These are phyloP conservation scores for Rhizopogon salebrosus DNA, from an alignment of 768 basidiomycete genomes.

Conservation along the genomic window DNA sequence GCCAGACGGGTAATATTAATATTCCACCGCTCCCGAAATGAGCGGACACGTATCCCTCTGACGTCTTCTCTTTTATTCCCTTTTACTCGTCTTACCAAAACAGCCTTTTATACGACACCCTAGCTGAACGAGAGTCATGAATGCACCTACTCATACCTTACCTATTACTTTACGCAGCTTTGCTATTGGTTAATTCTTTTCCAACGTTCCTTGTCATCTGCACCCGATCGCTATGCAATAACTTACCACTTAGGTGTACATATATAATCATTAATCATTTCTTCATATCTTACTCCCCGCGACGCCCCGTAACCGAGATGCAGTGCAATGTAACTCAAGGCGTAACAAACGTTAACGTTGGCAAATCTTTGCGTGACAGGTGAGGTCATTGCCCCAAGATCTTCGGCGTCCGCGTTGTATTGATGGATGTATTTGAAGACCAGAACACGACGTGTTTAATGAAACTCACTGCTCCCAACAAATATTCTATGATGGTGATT, in stretches of 20 bases:
- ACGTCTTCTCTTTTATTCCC: constrained; percentile 11
- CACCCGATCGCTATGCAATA: constrained; percentile 7
- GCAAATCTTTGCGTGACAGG: neutral
- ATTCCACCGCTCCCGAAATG: constrained; percentile 12
- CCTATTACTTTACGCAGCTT: neutral
- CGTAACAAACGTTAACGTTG: neutral
- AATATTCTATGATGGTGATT: too few relatives aligned
- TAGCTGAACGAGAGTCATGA: constrained; percentile 26
- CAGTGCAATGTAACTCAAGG: neutral
- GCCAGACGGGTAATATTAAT: constrained; percentile 3
- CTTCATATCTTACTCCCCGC: too few relatives aligned
- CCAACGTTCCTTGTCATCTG: neutral
- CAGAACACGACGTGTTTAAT: neutral
- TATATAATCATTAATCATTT: constrained; percentile 7
- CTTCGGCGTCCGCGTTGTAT: neutral
- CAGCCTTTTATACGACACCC: constrained; percentile 23
- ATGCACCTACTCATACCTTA: constrained; percentile 6
- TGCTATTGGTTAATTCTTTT: constrained; percentile 18
- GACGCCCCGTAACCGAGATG: neutral
- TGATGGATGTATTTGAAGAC: neutral
- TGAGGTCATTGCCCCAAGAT: neutral
- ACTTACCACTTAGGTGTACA: constrained; percentile 8
- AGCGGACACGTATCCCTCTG: constrained; percentile 11
- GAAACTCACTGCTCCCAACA: too few relatives aligned
- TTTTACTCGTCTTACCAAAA: constrained; percentile 11